Base-by-base conservation (phyloP, 2,329 filamentous ascomycete genomes). In the Aquanectria penicillioides region DNA sequence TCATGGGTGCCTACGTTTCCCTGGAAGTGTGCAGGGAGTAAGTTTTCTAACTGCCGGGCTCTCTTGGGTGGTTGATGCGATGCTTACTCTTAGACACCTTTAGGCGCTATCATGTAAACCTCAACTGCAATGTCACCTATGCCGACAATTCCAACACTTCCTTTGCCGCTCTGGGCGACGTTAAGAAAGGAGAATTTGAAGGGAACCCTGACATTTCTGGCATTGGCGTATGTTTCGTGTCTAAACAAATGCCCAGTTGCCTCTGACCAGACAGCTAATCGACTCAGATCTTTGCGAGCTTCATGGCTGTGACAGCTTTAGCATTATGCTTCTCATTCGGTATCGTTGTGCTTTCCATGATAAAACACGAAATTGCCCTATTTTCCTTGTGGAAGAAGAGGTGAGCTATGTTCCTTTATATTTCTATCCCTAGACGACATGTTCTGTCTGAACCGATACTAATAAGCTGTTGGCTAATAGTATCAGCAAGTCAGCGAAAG, bases 1-100 rank as follows among this genome's bases (percentile, higher is more conserved):
- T 38, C n/a, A 52, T 52, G 49, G 37, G 49, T 10, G 49, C 49
- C 28, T 52, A 52, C 28, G 49, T 52, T 18, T 52, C 49, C 13
- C 29, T 31, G 18, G 37, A 34, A 43, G 37, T 34, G n/a, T 52
- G 49, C 38, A 34, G 28, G 33, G 41, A 46, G 41, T 46, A 46
- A 46, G 41, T 31, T 17, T 28, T 6, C 15, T 18, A n/a, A n/a
- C 17, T 29, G 17, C 28, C 18, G 6, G 13, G 10, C 6, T 31
- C 2, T 12, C 18, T 4, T 12, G 41, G 23, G n/a, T n/a, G n/a
- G n/a, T n/a, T n/a, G n/a, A n/a, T n/a, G 17, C 12, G 3, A 13
- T 17, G 12, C 41, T 28, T 31, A 46, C 41, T 15, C 5, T 22
- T 41, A 6, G 5, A n/a, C 17, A 12, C 10, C n/a, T 43, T 20